Percentiles rank a stretch among this genome's conserved stretches.
These are phyloP conservation scores for Rhizopogon vesiculosus DNA, from an alignment of 768 basidiomycete species.

Conservation along the genomic window DNA sequence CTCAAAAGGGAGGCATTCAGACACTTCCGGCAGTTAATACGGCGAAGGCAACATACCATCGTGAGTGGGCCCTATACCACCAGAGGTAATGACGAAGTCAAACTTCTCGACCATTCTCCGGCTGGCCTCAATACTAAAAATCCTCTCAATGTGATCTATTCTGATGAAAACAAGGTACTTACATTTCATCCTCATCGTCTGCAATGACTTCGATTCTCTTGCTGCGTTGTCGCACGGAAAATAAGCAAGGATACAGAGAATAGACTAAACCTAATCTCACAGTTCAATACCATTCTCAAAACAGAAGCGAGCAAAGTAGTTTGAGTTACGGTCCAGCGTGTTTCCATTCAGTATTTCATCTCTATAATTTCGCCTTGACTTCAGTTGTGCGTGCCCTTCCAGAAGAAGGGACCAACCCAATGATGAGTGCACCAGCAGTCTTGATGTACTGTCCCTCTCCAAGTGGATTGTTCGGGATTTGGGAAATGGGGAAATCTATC, in stretches of 20 bases:
- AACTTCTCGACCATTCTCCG: conserved; percentile 74
- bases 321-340: conserved; percentile 78
- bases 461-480: conserved; percentile 59
- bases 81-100: conserved; percentile 88
- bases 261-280: conserved; percentile 32
- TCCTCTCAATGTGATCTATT: neutral
- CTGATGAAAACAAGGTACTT: neutral
- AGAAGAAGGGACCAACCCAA: conserved; percentile 48
- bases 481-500: conserved; percentile 44
- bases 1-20: conserved; percentile 28
- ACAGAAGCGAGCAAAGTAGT: conserved; percentile 83
- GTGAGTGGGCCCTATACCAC: conserved; percentile 90
- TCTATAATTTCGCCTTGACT: conserved; percentile 30
- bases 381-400: neutral
- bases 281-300: conserved; percentile 85
- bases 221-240: conserved; percentile 33
- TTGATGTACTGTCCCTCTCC: conserved; percentile 69
- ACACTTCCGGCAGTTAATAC: neutral
- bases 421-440: conserved; percentile 71
- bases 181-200: conserved; percentile 89
- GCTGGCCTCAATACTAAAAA: conserved; percentile 73
- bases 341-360: conserved; percentile 94
- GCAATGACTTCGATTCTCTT: conserved; percentile 89
- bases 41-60: conserved; percentile 49
- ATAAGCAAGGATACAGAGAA: neutral